Base-by-base conservation (phyloP, 768 basidiomycete species). In the Tylopilus subfusipes region DNA sequence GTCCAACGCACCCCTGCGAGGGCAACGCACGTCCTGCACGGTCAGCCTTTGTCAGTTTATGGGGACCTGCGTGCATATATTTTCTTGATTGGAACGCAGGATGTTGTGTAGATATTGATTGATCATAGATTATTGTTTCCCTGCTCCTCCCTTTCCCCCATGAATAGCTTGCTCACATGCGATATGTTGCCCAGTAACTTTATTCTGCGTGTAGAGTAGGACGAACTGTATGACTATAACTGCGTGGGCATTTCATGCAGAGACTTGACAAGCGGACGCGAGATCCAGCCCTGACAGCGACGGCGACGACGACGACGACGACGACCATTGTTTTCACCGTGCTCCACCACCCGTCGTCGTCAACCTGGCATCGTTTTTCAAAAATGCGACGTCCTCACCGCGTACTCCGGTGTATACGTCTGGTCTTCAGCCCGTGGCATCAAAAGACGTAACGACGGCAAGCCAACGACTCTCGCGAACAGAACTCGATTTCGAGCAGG, bases 401-500 rank as follows among this genome's bases (percentile, higher is more conserved):
- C 75, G 78, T 61, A 70, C 76, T 43, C 69, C 75, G 53, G 72
- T 71, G 40, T 84, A 79, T 58, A 74, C 80, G 5, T 54, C 71
- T 36, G 75, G 78, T 34, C 77, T 87, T 19, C 81, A 80, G 38
- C 84, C 88, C 12, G 75, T 83, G 55, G 80, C 76, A 2, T 78
- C 82, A 12, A 75, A 74, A 48, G 82, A 85, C 72, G 66, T 68
- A 19, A 71, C 66, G 50, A 66, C 65, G 47, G 63, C 64, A 30
- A 75, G 74, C 50, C 80, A 83, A 52, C 81, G 88, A 29, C 68
- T 78, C 42, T 91, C 90, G 40, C 82, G 88, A 38, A 82, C 84
- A 30, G 88, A 90, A 72, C 75, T 86, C 65, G 88, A 90, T 67
- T 93, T 93, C 61, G 90, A 93, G 72, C 82, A 84, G 63, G 90